Evolutionary conservation across 768 basidiomycete genomes (phyloP), one percentile per base, ranked within the genome.

Genomic region (Clavulina sp.): DNA sequence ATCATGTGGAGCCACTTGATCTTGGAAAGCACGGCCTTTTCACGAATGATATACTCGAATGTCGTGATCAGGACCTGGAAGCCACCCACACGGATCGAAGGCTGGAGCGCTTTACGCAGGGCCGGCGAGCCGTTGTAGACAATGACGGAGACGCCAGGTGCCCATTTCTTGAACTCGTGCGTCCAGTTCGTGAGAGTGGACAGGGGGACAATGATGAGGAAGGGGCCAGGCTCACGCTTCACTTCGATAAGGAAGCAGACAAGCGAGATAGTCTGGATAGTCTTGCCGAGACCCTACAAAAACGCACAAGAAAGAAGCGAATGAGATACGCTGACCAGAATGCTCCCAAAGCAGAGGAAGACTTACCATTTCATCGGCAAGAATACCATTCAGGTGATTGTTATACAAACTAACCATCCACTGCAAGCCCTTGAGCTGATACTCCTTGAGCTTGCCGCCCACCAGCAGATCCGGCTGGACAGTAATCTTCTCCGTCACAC

Each of bases 381-480:
- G 66, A 57, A 96, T 95, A 54, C 91, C 91, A 59, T 95, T 92
- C 54, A 95, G 73, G 61, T 81, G 78, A 71, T 95, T 96, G 65
- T 96, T 95, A 65, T 91, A 95, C 68, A 95, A 71, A 65, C 84
- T 87, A 60, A 96, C 91, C 91, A 95, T 93, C 89, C 91, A 96
- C 66, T 93, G 91, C 60, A 96, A 65, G 53, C 91, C 91, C 69
- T 92, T 91, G 59, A 95, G 53, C 65, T 95, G 91, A 62, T 95
- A 93, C 44, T 92, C 89, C 65, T 95, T 96, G 60, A 96, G 71
- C 1, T 80, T 87, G 43, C 91, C 91, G 54, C 89, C 91, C 30
- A 84, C 63, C 18, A 95, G 75, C 26, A 95, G 70, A 34, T 58
- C 58, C 2, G 86, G 86, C 61, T 89, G 86, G 57, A 64, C 71